These are phyloP conservation scores for Pterocarpus santalinus DNA, from an alignment of 306 rosid genomes.

Conservation along the genomic window DNA sequence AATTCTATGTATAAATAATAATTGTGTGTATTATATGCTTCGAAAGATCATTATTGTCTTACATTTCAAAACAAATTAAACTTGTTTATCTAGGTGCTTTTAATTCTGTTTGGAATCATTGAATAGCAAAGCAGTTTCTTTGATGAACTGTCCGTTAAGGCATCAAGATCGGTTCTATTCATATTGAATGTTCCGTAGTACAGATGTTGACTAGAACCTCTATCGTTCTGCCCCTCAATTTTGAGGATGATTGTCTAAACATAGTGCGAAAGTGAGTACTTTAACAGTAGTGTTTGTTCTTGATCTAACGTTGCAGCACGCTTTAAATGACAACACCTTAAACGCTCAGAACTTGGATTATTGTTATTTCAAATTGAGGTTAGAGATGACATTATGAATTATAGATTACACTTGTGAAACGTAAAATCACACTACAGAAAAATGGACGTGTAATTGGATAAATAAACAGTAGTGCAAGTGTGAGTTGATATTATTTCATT, in stretches of 20 bases:
- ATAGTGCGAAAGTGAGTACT: too few species aligned
- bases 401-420: not conserved
- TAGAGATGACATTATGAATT: not conserved
- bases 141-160: too few species aligned
- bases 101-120: not conserved
- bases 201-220: constrained; percentile 1
- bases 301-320: not conserved
- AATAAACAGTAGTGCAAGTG: not conserved
- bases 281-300: not conserved
- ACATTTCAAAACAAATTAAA: not conserved
- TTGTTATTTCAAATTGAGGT: not conserved
- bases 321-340: not conserved
- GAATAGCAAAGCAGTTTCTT: too few species aligned
- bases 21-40: too few species aligned
- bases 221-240: not conserved
- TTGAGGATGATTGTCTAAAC: not conserved
- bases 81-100: not conserved
- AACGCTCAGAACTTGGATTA: not conserved
- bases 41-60: not conserved
- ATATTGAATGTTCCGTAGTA: constrained; percentile 1
- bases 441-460: not conserved
- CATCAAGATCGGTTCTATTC: too few species aligned
- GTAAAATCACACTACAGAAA: not conserved
- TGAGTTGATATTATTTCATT: too few species aligned
- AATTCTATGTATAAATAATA: too few species aligned